phyloP scores from a whole-genome alignment of 306 rosid genomes.

The Medicago ruthenica region DNA sequence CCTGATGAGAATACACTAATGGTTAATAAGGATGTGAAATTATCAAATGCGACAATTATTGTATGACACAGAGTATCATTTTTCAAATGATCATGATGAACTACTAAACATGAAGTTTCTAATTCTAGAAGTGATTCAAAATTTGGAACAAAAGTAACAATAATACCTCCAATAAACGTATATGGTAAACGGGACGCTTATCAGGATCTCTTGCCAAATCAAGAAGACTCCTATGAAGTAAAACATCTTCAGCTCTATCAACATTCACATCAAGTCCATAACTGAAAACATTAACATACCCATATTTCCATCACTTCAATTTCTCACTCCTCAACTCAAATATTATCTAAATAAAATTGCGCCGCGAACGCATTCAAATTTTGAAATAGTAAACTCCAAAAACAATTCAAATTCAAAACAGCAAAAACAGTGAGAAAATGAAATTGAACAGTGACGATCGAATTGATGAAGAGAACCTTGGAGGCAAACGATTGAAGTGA shows the following conservation, averaged over 20 bases:
- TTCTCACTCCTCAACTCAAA: slow-evolving; percentile 25
- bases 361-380: slow-evolving; percentile 2
- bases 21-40: no score
- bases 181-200: slow-evolving; percentile 87
- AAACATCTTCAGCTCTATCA: slow-evolving; percentile 94
- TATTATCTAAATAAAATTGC: not conserved
- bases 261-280: slow-evolving; percentile 94
- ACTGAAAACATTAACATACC: slow-evolving; percentile 58
- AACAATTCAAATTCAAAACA: not conserved
- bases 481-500: slow-evolving; percentile 96
- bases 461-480: slow-evolving; percentile 58
- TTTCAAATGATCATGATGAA: not conserved
- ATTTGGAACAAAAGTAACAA: slow-evolving; percentile 11
- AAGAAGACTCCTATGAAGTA: slow-evolving; percentile 86
- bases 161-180: slow-evolving; percentile 89
- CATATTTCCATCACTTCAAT: slow-evolving; percentile 21
- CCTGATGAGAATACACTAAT: no score
- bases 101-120: not conserved
- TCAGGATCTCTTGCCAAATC: slow-evolving; percentile 84
- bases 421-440: not conserved
- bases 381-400: not conserved
- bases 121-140: slow-evolving; percentile 3
- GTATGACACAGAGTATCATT: no score
- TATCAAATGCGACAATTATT: no score
- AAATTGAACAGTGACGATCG: not conserved